Conservation (phyloP, 768 basidiomycete genomes). For the Crucibulum laeve region DNA sequence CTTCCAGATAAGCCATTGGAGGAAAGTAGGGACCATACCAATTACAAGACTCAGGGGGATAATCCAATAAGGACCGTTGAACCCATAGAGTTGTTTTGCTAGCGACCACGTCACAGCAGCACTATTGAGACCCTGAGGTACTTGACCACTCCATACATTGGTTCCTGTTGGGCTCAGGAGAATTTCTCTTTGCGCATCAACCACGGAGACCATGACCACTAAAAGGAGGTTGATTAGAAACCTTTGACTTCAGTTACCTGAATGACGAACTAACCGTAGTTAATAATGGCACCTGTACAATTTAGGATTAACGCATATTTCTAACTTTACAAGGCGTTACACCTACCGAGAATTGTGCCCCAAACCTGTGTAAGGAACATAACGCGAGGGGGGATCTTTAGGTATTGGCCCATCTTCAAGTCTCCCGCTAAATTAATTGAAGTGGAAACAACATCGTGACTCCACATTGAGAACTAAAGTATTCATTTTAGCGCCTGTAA, state of each 20-base stretch:
- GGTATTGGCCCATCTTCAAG: constrained; percentile 70
- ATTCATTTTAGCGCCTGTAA: neutral
- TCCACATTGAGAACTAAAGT: constrained; percentile 64
- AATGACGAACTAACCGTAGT: constrained; percentile 26
- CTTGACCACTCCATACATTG: constrained; percentile 59
- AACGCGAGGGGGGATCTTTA: constrained; percentile 63
- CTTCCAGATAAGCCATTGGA: constrained; percentile 53
- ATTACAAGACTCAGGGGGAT: constrained; percentile 50
- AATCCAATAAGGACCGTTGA: constrained; percentile 50
- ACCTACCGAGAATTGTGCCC: constrained; percentile 53
- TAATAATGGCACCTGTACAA: constrained; percentile 27
- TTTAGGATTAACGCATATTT: neutral
- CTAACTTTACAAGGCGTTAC: too few relatives aligned
- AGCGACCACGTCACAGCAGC: constrained; percentile 63
- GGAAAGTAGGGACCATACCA: constrained; percentile 45
- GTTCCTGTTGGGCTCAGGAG: constrained; percentile 49
- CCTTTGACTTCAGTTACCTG: neutral
- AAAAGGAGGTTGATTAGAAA: constrained; percentile 1
- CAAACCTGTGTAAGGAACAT: constrained; percentile 65
- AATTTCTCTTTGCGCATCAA: constrained; percentile 48
- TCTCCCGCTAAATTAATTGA: constrained; percentile 52
- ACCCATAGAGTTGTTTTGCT: constrained; percentile 52
- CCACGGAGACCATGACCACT: constrained; percentile 58
- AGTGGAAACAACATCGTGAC: constrained; percentile 53
- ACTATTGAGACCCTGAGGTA: constrained; percentile 48